Base-by-base conservation (phyloP, 192 early-diverging fungal genomes). In the Diversispora epigaea region DNA sequence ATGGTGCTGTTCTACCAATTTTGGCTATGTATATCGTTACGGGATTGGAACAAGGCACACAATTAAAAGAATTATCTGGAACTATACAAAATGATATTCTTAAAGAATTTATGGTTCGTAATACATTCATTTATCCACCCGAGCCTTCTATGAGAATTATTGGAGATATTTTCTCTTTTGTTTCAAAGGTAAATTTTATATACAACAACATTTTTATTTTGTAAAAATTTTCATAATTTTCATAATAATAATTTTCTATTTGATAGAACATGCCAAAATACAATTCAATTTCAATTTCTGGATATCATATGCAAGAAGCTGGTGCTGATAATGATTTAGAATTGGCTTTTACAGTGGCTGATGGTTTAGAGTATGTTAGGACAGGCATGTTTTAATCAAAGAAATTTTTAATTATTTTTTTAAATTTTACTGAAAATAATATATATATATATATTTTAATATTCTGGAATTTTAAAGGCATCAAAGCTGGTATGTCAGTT, bases 261-360 rank as follows among this genome's bases (percentile, higher is more conserved):
- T 44, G 32, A 15, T 64, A 89, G 83, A 80, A 94, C 77, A 96
- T 96, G 94, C 94, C 94, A 45, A 92, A 92, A 82, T 96, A 94
- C 85, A 96, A 96, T 87, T 94, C 93, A 64, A 95, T 95, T 75
- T 95, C 94, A n/a, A 95, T 95, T 68, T 95, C 94, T 4, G 94
- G 94, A 50, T 95, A 95, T 79, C 94, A 95, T 76, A 92, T 95
- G 85, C 94, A 95, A 80, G 94, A 95, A 77, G 93, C 94, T 43
- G 94, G 94, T 41, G 94, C 93, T 41, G 89, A 95, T 77, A 90
- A 89, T 72, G 91, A 91, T n/a, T 86, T 94, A 25, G 94, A 95
- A 82, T 85, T 93, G 66, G 93, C 94, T n/a, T 95, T 95, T 79
- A 95, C 94, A 3, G 90, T 95, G 68, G 94, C 94, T 25, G 94